Evolutionary conservation across 2,329 filamentous ascomycete species (phyloP).

Genomic region (Reticulascus tulasneorum): DNA sequence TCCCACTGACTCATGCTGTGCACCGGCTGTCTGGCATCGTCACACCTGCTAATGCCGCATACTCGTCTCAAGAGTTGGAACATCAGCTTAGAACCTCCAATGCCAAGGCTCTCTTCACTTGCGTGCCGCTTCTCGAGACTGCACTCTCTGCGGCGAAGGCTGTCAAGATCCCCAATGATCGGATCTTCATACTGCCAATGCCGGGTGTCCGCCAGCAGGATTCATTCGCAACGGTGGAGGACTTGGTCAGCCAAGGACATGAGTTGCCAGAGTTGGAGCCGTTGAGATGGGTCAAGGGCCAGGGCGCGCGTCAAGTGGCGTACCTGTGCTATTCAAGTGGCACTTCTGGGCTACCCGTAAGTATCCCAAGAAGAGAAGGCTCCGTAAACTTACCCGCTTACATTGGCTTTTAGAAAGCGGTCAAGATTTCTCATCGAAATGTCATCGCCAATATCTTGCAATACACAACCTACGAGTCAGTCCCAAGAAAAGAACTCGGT

Average conservation of each 20-base stretch:
- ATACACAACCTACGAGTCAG: slow-evolving; percentile 40
- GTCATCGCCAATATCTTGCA: slow-evolving; percentile 75
- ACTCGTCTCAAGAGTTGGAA: slow-evolving; percentile 64
- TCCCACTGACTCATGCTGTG: slow-evolving; percentile 68
- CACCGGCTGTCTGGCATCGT: slow-evolving; percentile 72
- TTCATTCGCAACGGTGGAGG: slow-evolving; percentile 60
- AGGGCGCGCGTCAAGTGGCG: slow-evolving; percentile 64
- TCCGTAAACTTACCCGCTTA: not conserved
- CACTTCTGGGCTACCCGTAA: slow-evolving; percentile 71
- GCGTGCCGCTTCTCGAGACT: slow-evolving; percentile 56
- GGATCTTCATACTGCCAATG: slow-evolving; percentile 66
- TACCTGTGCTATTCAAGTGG: slow-evolving; percentile 80
- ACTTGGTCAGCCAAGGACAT: slow-evolving; percentile 60
- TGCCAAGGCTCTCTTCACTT: slow-evolving; percentile 69
- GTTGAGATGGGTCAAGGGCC: slow-evolving; percentile 58
- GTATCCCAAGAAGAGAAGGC: slow-evolving; percentile 13
- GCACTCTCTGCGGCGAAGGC: slow-evolving; percentile 60
- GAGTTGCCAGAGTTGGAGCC: slow-evolving; percentile 49
- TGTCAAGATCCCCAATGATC: slow-evolving; percentile 55
- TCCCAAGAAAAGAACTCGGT: slow-evolving; percentile 29
- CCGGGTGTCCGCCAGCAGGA: slow-evolving; percentile 50
- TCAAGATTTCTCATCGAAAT: slow-evolving; percentile 77
- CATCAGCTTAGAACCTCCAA: slow-evolving; percentile 68
- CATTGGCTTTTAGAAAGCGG: slow-evolving; percentile 59
- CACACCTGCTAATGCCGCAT: slow-evolving; percentile 72